Evolutionary conservation across 129 eudicot genomes (phyloP).

Genomic region (Flaveria bidentis): DNA sequence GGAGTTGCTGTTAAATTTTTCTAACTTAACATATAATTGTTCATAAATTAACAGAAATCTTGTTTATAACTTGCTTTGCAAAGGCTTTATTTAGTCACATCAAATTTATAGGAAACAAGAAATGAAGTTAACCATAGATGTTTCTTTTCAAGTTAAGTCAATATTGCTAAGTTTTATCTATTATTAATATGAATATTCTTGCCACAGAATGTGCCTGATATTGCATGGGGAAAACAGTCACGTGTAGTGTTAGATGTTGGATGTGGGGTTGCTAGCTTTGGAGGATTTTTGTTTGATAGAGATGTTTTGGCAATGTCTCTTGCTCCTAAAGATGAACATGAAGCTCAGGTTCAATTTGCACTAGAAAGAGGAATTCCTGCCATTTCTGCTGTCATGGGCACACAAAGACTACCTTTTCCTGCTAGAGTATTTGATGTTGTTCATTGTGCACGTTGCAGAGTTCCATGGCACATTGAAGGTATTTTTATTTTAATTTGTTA

Average conservation of each 20-base stretch:
- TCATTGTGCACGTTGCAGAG: conserved; percentile 94
- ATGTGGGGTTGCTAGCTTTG: conserved; percentile 98
- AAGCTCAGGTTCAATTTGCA: conserved; percentile 94
- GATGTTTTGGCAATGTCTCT: conserved; percentile 84
- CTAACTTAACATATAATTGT: neutral
- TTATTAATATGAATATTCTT: neutral
- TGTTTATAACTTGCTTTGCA: neutral
- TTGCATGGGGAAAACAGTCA: conserved; percentile 79
- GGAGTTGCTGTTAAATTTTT: neutral
- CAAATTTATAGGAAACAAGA: neutral
- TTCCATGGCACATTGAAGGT: conserved; percentile 98
- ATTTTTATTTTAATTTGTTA: neutral
- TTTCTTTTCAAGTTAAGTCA: neutral
- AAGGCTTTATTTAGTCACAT: neutral
- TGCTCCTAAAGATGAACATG: conserved; percentile 96
- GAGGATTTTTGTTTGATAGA: conserved; percentile 81
- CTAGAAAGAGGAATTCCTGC: conserved; percentile 93
- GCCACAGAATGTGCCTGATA: conserved; percentile 56
- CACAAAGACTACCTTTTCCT: conserved; percentile 81
- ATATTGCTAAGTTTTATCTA: conserved; percentile 12
- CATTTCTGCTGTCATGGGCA: conserved; percentile 93
- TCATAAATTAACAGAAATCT: neutral
- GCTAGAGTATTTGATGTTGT: conserved; percentile 79
- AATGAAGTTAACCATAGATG: neutral
- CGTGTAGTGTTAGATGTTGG: conserved; percentile 94